Percentiles rank a stretch among this genome's conserved stretches.
Evolutionary conservation across 805 yeast species (phyloP).

Genomic region (Helenozyma baotianmanensis): DNA sequence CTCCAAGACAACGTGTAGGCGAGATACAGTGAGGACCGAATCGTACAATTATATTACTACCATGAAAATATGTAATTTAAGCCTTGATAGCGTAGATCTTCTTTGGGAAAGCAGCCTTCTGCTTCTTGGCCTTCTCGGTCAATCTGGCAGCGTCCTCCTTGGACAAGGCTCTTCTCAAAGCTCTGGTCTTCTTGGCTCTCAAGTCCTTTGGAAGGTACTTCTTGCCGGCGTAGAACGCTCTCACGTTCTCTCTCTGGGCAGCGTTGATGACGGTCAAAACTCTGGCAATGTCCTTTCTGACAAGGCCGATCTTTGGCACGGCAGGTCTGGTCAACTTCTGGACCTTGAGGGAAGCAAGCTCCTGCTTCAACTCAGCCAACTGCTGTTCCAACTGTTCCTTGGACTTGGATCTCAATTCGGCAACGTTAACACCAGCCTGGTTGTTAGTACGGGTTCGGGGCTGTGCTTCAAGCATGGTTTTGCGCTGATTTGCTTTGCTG

Average conservation of each 20-base stretch:
- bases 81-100: constrained; percentile 99
- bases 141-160: constrained; percentile 73
- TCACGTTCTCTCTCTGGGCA: constrained; percentile 92
- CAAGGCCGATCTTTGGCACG: constrained; percentile 93
- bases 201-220: constrained; percentile 97
- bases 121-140: constrained; percentile 90
- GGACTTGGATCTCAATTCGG: constrained; percentile 94
- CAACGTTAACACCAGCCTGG: constrained; percentile 88
- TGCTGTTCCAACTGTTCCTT: constrained; percentile 94
- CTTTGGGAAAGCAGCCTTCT: constrained; percentile 93
- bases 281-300: constrained; percentile 98
- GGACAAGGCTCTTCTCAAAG: constrained; percentile 95
- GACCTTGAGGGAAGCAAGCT: constrained; percentile 92
- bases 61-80: constrained; percentile 41
- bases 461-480: background rate
- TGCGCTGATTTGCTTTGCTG: no score
- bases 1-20: no score
- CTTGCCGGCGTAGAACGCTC: constrained; percentile 92
- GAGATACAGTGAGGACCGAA: constrained; percentile 6
- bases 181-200: constrained; percentile 99
- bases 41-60: constrained; percentile 19
- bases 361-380: constrained; percentile 94
- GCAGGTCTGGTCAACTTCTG: constrained; percentile 91
- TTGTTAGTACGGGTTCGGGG: constrained; percentile 18
- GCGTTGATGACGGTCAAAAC: constrained; percentile 95